These are phyloP conservation scores for Auriculariales sp. DNA, from an alignment of 768 basidiomycete genomes.

Conservation along the genomic window DNA sequence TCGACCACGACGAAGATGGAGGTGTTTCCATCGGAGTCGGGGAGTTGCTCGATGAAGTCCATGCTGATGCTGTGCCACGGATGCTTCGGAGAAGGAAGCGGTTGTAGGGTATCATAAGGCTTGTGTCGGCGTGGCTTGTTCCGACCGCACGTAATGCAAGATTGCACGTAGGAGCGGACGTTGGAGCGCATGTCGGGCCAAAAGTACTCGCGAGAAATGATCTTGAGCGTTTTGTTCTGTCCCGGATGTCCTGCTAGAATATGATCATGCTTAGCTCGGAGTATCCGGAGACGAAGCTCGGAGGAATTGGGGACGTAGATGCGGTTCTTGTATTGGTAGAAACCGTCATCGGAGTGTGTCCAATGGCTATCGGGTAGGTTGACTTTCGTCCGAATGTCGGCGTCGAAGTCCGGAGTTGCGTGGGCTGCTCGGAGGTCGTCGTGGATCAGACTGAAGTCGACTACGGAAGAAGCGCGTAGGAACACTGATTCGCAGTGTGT, in stretches of 20 bases:
- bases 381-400: too few relatives aligned
- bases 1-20: slow-evolving; percentile 25
- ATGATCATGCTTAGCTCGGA: slow-evolving; percentile 24
- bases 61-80: slow-evolving; percentile 22
- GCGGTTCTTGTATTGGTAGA: slow-evolving; percentile 14
- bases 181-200: slow-evolving; percentile 21
- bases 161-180: slow-evolving; percentile 18
- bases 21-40: slow-evolving; percentile 21
- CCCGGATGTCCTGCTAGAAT: slow-evolving; percentile 28
- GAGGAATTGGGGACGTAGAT: slow-evolving; percentile 17
- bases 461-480: slow-evolving; percentile 9
- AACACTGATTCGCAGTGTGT: slow-evolving; percentile 7
- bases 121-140: slow-evolving; percentile 21
- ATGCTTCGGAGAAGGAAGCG: slow-evolving; percentile 11
- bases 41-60: slow-evolving; percentile 25
- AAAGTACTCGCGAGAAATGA: slow-evolving; percentile 22
- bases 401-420: too few relatives aligned
- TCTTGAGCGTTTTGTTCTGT: slow-evolving; percentile 15
- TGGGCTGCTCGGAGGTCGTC: slow-evolving; percentile 5
- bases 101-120: slow-evolving; percentile 21
- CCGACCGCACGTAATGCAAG: slow-evolving; percentile 23
- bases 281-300: slow-evolving; percentile 15
- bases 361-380: too few relatives aligned
- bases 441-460: slow-evolving; percentile 11
- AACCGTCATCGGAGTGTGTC: slow-evolving; percentile 2